Evolutionary conservation across 495 filamentous ascomycete genomes (phyloP), one percentile per base, ranked within the genome.

Genomic region (Penicillium alfredii): DNA sequence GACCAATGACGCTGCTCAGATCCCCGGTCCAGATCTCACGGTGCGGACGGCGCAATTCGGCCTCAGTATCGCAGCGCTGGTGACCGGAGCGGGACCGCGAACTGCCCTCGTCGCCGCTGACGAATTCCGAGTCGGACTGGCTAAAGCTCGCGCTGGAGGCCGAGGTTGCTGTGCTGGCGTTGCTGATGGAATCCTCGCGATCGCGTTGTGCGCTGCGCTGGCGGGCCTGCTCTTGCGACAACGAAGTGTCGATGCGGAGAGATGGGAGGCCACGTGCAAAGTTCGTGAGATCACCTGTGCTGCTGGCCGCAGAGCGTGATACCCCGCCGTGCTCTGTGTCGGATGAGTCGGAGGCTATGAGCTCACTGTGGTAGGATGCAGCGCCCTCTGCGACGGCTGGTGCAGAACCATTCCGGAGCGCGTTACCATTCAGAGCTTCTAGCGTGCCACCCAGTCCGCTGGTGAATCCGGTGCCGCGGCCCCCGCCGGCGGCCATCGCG

Each of bases 401-500:
- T 19, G 23, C 24, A 6, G 38, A 40, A 25, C 47, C 41, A 32
- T 60, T 58, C 30, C 41, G 31, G 35, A 33, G 45, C 23, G 68
- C 45, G 3, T 40, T 56, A 14, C 63, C 63, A 35, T 69, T 69
- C 8, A 72, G 50, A 8, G 60, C 57, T 44, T 70, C 66, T 8
- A 70, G 48, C 0, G 68, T 71, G 16, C 67, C 67, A 27, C 68
- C 64, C 7, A 59, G 55, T 6, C 67, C 67, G 34, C 57, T 53
- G 34, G 44, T 60, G 42, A 68, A 63, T 6, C 69, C 69, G 53
- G 66, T 83, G 35, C 82, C 84, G 2, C 86, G 71, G 1, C 93
- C 92, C 16, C 90, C 88, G 1, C 93, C 92, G 6, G 93, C 93
- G 3, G 90, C 93, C 92, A 97, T 97, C 30, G 92, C 92, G 0